Conservation (phyloP, 2,329 filamentous ascomycete species). For the Calonectria pteridis region DNA sequence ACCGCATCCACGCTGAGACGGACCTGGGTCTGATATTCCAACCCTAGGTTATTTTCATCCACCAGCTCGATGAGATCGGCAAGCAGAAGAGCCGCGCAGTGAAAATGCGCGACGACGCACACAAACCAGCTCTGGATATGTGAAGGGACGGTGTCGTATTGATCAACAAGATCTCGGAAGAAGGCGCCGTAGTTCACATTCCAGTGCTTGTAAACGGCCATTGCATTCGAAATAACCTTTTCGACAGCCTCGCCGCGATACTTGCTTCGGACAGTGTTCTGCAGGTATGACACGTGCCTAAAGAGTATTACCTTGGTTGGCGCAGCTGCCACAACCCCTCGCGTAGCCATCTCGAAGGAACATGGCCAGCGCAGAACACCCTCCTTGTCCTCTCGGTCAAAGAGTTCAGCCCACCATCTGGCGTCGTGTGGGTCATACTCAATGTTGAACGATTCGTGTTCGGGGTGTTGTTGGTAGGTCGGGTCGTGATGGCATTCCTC, state of each 20-base stretch:
- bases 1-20: constrained; percentile 51
- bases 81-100: constrained; percentile 66
- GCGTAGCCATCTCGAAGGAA: constrained; percentile 63
- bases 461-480: constrained; percentile 39
- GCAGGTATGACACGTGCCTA: constrained; percentile 67
- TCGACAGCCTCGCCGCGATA: constrained; percentile 57
- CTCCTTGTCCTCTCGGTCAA: constrained; percentile 47
- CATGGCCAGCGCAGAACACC: constrained; percentile 63
- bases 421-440: constrained; percentile 43
- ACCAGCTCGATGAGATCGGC: constrained; percentile 66
- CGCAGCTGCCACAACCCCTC: constrained; percentile 63
- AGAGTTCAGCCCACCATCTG: constrained; percentile 50
- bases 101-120: constrained; percentile 69
- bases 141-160: constrained; percentile 63
- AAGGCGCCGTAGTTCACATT: constrained; percentile 64
- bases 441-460: constrained; percentile 34
- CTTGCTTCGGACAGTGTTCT: constrained; percentile 61
- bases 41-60: constrained; percentile 53
- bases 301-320: constrained; percentile 71
- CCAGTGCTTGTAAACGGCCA: constrained; percentile 68
- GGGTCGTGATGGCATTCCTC: constrained; percentile 56
- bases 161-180: constrained; percentile 62
- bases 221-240: constrained; percentile 59
- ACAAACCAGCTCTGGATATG: constrained; percentile 72
- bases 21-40: constrained; percentile 40